Evolutionary conservation across 139 green algal genomes (phyloP).

Genomic region (Tetraselmis chui): DNA sequence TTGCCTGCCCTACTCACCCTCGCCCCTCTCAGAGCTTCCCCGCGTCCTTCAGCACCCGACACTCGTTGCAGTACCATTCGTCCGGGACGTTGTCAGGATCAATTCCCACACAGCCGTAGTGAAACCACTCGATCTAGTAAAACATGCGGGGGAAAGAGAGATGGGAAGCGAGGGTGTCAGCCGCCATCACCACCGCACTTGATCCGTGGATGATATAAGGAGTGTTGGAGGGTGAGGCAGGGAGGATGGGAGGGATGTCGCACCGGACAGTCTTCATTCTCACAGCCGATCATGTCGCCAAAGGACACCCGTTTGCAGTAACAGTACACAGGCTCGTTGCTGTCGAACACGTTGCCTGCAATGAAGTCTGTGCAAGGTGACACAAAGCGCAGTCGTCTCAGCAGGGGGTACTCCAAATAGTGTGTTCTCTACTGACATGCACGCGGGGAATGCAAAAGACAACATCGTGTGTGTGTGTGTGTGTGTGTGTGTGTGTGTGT

Average conservation of each 20-base stretch:
- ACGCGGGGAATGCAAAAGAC: no score
- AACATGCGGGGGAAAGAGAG: no score
- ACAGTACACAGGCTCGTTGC: constrained; percentile 6
- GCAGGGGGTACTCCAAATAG: no score
- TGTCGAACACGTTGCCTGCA: neutral
- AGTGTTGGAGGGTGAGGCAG: neutral
- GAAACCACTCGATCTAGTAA: constrained; percentile 6
- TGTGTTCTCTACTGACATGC: no score
- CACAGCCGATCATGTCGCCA: constrained; percentile 9
- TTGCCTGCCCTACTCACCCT: neutral
- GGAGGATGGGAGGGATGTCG: neutral
- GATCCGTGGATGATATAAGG: no score
- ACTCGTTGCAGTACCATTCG: constrained; percentile 11
- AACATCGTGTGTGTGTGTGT: no score
- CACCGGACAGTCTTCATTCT: constrained; percentile 8
- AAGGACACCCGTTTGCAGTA: constrained; percentile 10
- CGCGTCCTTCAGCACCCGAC: neutral
- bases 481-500: no score
- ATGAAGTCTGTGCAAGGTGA: neutral
- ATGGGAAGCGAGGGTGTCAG: no score
- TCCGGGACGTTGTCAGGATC: constrained; percentile 4
- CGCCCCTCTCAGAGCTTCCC: neutral
- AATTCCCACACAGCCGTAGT: constrained; percentile 7
- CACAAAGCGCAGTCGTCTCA: no score
- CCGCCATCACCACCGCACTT: no score